Percentiles rank a stretch among this genome's conserved stretches.
Evolutionary conservation across 139 green algal genomes (phyloP).

Genomic region (Gonium pectorale): DNA sequence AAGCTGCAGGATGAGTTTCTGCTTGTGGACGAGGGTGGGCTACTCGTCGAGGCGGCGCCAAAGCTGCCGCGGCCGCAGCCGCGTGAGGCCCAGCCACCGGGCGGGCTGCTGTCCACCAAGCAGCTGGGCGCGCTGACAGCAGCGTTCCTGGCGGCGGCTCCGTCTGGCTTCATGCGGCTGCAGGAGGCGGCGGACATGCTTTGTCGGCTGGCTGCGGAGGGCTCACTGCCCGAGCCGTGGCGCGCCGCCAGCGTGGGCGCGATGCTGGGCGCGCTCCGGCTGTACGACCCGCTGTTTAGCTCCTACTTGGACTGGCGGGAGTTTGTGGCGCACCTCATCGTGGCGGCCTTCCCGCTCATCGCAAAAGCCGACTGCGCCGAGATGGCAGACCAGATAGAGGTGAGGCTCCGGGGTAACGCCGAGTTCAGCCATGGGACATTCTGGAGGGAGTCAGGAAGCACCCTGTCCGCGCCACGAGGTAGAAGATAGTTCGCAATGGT

Average conservation of each 20-base stretch:
- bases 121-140: slow-evolving; percentile 63
- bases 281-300: slow-evolving; percentile 61
- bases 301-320: slow-evolving; percentile 73
- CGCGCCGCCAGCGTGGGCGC: neutral
- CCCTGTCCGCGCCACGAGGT: no score
- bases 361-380: slow-evolving; percentile 51
- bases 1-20: slow-evolving; percentile 57
- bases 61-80: slow-evolving; percentile 20
- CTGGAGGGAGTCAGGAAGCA: no score
- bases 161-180: slow-evolving; percentile 58
- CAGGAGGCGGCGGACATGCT: slow-evolving; percentile 60
- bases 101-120: slow-evolving; percentile 51
- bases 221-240: slow-evolving; percentile 52
- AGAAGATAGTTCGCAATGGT: no score
- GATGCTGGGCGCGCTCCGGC: slow-evolving; percentile 53
- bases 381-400: slow-evolving; percentile 55
- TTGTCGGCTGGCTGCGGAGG: slow-evolving; percentile 38
- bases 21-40: slow-evolving; percentile 64
- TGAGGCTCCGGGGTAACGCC: no score
- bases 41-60: slow-evolving; percentile 42
- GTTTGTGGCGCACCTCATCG: slow-evolving; percentile 59
- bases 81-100: slow-evolving; percentile 38
- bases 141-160: slow-evolving; percentile 42
- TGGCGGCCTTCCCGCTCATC: slow-evolving; percentile 60
- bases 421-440: no score